Evolutionary conservation across 1,284 basidiomycete genomes (phyloP).

Genomic region (Marasmius sp.): DNA sequence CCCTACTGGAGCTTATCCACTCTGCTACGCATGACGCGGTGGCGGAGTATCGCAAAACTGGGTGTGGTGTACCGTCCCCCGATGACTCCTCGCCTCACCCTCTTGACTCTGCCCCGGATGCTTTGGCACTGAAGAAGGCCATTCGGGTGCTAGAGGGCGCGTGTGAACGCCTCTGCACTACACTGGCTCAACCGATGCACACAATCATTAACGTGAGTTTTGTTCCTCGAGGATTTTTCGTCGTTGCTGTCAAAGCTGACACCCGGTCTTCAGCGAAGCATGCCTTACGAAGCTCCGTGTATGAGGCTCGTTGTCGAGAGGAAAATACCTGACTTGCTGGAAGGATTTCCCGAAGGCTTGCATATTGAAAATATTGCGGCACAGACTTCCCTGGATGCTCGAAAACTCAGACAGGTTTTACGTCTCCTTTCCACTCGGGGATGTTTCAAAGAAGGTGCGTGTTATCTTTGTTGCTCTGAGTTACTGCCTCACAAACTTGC

Average conservation of each 20-base stretch:
- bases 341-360: constrained; percentile 28
- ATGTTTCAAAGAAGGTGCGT: constrained; percentile 37
- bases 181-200: constrained; percentile 19
- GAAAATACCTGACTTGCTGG: constrained; percentile 31
- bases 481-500: not conserved
- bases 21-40: not conserved
- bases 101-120: constrained; percentile 2
- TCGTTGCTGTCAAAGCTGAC: not conserved
- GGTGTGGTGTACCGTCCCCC: not conserved
- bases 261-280: not conserved
- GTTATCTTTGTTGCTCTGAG: too few relatives aligned
- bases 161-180: constrained; percentile 14
- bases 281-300: constrained; percentile 22
- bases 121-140: constrained; percentile 12
- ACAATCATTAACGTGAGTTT: constrained; percentile 29
- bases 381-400: constrained; percentile 26
- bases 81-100: constrained; percentile 4
- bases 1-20: too few relatives aligned
- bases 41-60: not conserved
- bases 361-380: constrained; percentile 28
- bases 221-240: not conserved
- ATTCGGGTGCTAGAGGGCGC: constrained; percentile 15
- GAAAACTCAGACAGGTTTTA: constrained; percentile 34
- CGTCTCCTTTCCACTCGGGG: constrained; percentile 35
- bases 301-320: constrained; percentile 26